Conservation (phyloP, 2,329 filamentous ascomycete genomes). For the Exophiala dermatitidis region DNA sequence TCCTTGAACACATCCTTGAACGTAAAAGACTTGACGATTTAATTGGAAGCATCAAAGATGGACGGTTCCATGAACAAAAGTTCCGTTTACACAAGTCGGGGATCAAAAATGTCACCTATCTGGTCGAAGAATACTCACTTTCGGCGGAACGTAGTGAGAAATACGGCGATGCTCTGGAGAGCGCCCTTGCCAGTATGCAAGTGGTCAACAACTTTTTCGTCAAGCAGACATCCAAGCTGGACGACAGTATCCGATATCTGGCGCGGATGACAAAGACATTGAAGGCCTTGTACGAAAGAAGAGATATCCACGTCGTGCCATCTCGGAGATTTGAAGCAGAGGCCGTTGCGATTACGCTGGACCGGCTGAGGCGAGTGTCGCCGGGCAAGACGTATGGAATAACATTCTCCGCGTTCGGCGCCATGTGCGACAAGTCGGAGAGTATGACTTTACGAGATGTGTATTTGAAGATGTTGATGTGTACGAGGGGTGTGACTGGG, state of each 20-base stretch:
- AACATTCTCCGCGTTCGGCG: slow-evolving; percentile 64
- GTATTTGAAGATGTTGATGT: slow-evolving; percentile 82
- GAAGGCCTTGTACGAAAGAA: slow-evolving; percentile 51
- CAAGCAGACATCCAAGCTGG: slow-evolving; percentile 66
- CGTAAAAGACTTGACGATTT: slow-evolving; percentile 74
- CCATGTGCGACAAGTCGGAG: slow-evolving; percentile 67
- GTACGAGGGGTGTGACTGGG: slow-evolving; percentile 63
- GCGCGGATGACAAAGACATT: slow-evolving; percentile 64
- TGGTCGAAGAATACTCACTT: slow-evolving; percentile 66
- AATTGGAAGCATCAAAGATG: slow-evolving; percentile 72
- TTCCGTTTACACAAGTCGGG: slow-evolving; percentile 67
- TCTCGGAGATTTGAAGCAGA: slow-evolving; percentile 36
- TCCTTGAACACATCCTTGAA: slow-evolving; percentile 74
- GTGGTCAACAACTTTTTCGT: slow-evolving; percentile 73
- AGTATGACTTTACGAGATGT: slow-evolving; percentile 66
- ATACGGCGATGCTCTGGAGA: slow-evolving; percentile 61
- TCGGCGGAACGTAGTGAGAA: slow-evolving; percentile 48
- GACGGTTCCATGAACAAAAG: slow-evolving; percentile 77
- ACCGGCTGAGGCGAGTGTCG: slow-evolving; percentile 50
- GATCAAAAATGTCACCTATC: slow-evolving; percentile 68
- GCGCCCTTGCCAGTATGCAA: slow-evolving; percentile 68
- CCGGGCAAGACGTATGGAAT: slow-evolving; percentile 55
- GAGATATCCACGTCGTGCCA: slow-evolving; percentile 21
- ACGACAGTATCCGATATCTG: slow-evolving; percentile 71
- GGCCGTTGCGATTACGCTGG: slow-evolving; percentile 60